Percentiles rank a stretch among this genome's conserved stretches.
Evolutionary conservation across 192 early-diverging fungal species (phyloP).

Genomic region (Coemansia sp.): DNA sequence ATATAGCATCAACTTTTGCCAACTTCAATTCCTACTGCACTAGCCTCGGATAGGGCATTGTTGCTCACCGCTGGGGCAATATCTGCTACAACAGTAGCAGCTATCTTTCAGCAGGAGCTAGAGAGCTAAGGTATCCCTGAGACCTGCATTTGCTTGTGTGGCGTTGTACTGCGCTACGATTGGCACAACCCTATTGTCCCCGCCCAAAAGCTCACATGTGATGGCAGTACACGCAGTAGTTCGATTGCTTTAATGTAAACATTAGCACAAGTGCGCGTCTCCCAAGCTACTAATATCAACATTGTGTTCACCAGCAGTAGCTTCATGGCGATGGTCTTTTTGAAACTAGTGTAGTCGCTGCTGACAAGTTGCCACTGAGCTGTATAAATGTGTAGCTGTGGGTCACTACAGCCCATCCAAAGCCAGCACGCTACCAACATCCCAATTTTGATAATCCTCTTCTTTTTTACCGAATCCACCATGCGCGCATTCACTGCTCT

Average conservation of each 20-base stretch:
- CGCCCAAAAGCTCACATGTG: not conserved
- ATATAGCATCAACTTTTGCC: not conserved
- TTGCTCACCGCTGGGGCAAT: not conserved
- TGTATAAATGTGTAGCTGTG: not conserved
- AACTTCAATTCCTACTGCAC: not conserved
- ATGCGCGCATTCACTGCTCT: conserved; percentile 25
- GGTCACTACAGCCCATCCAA: not conserved
- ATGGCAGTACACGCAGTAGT: conserved; percentile 1
- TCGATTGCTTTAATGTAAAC: not conserved
- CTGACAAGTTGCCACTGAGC: not conserved
- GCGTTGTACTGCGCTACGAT: not conserved
- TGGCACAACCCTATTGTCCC: not conserved
- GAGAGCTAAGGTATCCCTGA: not conserved
- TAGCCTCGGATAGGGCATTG: not conserved
- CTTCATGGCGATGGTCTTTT: not conserved
- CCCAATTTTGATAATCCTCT: not conserved
- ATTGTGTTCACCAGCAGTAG: not conserved
- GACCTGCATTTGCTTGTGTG: not conserved
- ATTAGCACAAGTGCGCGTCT: not conserved
- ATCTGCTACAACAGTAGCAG: not conserved
- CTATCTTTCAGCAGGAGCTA: not conserved
- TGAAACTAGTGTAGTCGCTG: not conserved
- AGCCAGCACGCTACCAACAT: not conserved
- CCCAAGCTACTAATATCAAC: not conserved
- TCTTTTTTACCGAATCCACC: not conserved